These are phyloP conservation scores for Geranium brycei DNA, from an alignment of 345 rosid genomes.

Conservation along the genomic window DNA sequence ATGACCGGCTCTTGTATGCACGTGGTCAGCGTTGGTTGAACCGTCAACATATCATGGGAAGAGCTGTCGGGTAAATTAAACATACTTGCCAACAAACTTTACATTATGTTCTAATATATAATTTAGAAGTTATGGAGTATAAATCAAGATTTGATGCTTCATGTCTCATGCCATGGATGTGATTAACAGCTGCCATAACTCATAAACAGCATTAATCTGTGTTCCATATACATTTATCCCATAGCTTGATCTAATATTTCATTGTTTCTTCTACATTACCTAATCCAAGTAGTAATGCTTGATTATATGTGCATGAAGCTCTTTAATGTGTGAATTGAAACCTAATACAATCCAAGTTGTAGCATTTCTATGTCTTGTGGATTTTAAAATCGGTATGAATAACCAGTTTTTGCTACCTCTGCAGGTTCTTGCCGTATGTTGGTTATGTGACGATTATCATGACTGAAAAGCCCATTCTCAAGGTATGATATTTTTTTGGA, in stretches of 20 bases:
- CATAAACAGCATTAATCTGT: neutral
- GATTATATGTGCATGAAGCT: too few species aligned
- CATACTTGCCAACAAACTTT: neutral
- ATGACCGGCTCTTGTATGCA: constrained; percentile 57
- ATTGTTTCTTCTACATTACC: neutral
- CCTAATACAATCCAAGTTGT: too few species aligned
- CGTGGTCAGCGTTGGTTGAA: constrained; percentile 60
- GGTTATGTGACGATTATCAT: constrained; percentile 72
- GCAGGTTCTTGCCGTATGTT: constrained; percentile 65
- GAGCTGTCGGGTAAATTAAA: constrained; percentile 59
- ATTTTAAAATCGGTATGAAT: neutral
- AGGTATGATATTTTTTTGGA: constrained; percentile 27
- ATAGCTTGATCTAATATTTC: neutral
- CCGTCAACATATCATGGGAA: constrained; percentile 54
- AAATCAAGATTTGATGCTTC: too few species aligned
- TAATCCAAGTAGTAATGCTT: too few species aligned
- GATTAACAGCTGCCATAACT: neutral
- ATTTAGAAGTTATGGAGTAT: neutral
- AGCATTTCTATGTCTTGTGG: too few species aligned
- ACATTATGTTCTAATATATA: neutral
- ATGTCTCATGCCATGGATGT: neutral
- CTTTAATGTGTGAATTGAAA: too few species aligned
- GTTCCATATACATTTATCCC: neutral
- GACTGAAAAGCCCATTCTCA: constrained; percentile 65
- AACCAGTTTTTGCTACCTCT: constrained; percentile 1